Base-by-base conservation (phyloP, 2,329 filamentous ascomycete species). In the Aspergillus persii region DNA sequence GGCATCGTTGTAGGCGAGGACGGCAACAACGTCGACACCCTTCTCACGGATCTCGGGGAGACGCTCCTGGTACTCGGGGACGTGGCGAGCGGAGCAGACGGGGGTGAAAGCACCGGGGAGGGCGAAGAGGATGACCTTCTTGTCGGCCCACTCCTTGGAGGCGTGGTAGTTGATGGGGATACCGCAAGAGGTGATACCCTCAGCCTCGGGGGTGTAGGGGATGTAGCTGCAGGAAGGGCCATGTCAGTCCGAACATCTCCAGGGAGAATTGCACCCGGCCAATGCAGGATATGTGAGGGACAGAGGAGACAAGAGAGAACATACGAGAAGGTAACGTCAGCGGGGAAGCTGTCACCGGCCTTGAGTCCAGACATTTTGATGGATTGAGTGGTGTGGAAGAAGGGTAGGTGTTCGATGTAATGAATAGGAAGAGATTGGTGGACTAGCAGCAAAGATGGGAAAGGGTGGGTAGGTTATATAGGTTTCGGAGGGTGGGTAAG, bases 1-100 rank as follows among this genome's bases (percentile, higher is more conserved):
- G 64, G 88, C 81, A 78, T 96, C 92, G 79, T 96, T 96, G 81
- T 81, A 89, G 61, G 91, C 90, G 71, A 96, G 88, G 72, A 95
- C 86, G 66, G 91, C 85, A 70, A 96, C 86, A 63, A 89, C 77
- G 77, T 96, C 92, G 66, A 96, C 89, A 69, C 90, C 91, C 84
- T 94, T 94, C 73, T 80, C 80, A 80, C 87, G 88, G 77, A 96
- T 82, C 72, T 88, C 81, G 55, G 85, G 80, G 67, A 88, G 79
- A 75, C 91, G 88, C 76, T 85, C 78, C 69, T 94, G 85, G 84
- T 92, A 96, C 62, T 89, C 89, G 62, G 91, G 89, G 62, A 96
- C 81, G 81, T 96, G 92, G 75, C 84, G 83, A 71, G 86, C 89
- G 68, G 90, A 89, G 86, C 92, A 96, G 69, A 90, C 90, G 30